A percentile compares a stretch with the other conserved stretches of the same genome.
Evolutionary conservation across 2,329 filamentous ascomycete species (phyloP).

Genomic region (Aureobasidium mangrovei): DNA sequence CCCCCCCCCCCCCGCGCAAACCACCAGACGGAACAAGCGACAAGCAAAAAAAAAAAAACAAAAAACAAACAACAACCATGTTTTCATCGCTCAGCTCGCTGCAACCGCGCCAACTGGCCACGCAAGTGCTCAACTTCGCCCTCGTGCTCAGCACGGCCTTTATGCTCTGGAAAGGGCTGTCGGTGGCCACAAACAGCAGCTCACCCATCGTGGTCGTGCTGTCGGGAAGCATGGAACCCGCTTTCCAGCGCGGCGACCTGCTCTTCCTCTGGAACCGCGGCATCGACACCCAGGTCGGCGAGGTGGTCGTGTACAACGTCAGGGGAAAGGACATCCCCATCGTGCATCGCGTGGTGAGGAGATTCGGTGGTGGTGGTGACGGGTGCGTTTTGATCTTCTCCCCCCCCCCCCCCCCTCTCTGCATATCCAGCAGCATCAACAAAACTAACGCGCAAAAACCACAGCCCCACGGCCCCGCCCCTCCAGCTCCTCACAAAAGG

Average conservation of each 20-base stretch:
- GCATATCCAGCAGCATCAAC: neutral
- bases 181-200: slow-evolving; percentile 57
- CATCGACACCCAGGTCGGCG: slow-evolving; percentile 56
- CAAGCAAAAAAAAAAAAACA: neutral
- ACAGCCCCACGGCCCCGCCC: neutral
- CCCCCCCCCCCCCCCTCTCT: neutral
- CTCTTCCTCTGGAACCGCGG: slow-evolving; percentile 68
- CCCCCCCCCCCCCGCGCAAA: too few relatives aligned
- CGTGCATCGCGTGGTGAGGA: slow-evolving; percentile 81
- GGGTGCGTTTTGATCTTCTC: neutral
- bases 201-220: slow-evolving; percentile 74
- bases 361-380: slow-evolving; percentile 45
- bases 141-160: slow-evolving; percentile 85
- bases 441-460: too few relatives aligned
- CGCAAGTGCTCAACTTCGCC: slow-evolving; percentile 81
- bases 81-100: slow-evolving; percentile 53
- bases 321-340: slow-evolving; percentile 94
- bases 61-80: slow-evolving; percentile 42
- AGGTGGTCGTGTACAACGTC: slow-evolving; percentile 76
- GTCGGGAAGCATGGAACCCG: slow-evolving; percentile 75
- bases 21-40: neutral
- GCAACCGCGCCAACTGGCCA: slow-evolving; percentile 71
- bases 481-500: slow-evolving; percentile 73
- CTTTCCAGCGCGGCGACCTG: slow-evolving; percentile 69
- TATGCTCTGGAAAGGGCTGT: slow-evolving; percentile 86